These are phyloP conservation scores for Ogataea siamensis DNA, from an alignment of 805 yeast genomes.

Conservation along the genomic window DNA sequence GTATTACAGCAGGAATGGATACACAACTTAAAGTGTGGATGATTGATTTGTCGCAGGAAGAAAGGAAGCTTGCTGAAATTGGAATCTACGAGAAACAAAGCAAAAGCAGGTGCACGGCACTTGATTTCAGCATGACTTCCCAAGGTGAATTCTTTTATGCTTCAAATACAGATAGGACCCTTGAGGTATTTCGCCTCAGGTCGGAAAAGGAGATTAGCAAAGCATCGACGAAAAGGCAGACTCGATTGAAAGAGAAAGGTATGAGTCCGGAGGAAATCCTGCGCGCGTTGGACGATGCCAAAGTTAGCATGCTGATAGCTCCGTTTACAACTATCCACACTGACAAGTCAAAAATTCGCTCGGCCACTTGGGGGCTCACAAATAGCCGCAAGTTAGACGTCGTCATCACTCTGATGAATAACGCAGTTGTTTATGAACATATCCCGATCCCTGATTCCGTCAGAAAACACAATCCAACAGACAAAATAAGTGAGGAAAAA, in stretches of 20 bases:
- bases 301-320: slow-evolving; percentile 57
- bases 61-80: slow-evolving; percentile 48
- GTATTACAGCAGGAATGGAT: slow-evolving; percentile 75
- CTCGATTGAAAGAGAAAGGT: slow-evolving; percentile 75
- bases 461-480: slow-evolving; percentile 46
- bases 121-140: slow-evolving; percentile 47
- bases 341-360: slow-evolving; percentile 54
- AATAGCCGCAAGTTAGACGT: slow-evolving; percentile 53
- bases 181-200: slow-evolving; percentile 79
- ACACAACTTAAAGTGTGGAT: slow-evolving; percentile 84
- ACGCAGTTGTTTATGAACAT: slow-evolving; percentile 68
- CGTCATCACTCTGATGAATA: slow-evolving; percentile 64
- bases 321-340: slow-evolving; percentile 70
- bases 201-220: slow-evolving; percentile 72
- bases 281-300: slow-evolving; percentile 45
- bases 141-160: slow-evolving; percentile 55
- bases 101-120: slow-evolving; percentile 62
- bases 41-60: slow-evolving; percentile 53
- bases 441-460: slow-evolving; percentile 55
- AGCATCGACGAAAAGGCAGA: slow-evolving; percentile 73
- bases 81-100: slow-evolving; percentile 77
- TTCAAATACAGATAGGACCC: slow-evolving; percentile 76
- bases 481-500: slow-evolving; percentile 43
- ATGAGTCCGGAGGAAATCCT: slow-evolving; percentile 56
- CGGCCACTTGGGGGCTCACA: slow-evolving; percentile 61